A percentile compares a stretch with the other conserved stretches of the same genome.
Conservation (phyloP, 768 basidiomycete species). For the Melanogaster broomeanus region DNA sequence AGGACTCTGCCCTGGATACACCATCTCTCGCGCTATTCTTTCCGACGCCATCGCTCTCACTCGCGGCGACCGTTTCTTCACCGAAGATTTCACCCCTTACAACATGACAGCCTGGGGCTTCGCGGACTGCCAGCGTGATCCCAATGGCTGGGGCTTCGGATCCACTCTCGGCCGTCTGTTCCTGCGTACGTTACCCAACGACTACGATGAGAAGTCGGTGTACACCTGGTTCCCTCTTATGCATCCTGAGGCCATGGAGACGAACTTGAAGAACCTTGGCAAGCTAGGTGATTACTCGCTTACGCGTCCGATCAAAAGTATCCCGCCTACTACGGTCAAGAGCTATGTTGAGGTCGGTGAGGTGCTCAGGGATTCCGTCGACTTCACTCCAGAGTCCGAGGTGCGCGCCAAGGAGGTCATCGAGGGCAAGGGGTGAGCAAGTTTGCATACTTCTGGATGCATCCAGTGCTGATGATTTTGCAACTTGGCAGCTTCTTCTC, state of each 20-base stretch:
- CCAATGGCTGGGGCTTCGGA: conserved; percentile 71
- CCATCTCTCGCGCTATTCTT: conserved; percentile 82
- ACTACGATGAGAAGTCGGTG: conserved; percentile 67
- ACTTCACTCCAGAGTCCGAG: conserved; percentile 52
- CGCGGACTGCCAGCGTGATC: conserved; percentile 76
- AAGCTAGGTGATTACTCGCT: conserved; percentile 56
- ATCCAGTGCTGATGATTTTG: conserved; percentile 2
- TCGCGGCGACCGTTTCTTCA: conserved; percentile 82
- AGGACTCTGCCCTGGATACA: conserved; percentile 86
- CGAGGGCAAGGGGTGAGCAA: conserved; percentile 58
- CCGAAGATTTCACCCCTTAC: conserved; percentile 76
- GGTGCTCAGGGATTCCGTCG: conserved; percentile 47
- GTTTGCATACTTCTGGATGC: background rate
- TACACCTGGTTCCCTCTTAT: conserved; percentile 91
- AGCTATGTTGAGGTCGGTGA: conserved; percentile 53
- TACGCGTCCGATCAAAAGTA: conserved; percentile 43
- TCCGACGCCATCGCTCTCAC: conserved; percentile 86
- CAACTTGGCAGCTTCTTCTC: conserved; percentile 60
- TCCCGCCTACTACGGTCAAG: conserved; percentile 34
- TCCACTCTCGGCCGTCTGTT: conserved; percentile 69
- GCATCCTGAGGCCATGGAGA: conserved; percentile 71
- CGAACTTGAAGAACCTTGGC: conserved; percentile 55
- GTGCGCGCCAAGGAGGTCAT: conserved; percentile 54
- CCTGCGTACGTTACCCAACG: conserved; percentile 69
- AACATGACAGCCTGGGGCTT: conserved; percentile 87